Conservation (phyloP, 148 eudicot genomes). For the Fagopyrum tataricum region DNA sequence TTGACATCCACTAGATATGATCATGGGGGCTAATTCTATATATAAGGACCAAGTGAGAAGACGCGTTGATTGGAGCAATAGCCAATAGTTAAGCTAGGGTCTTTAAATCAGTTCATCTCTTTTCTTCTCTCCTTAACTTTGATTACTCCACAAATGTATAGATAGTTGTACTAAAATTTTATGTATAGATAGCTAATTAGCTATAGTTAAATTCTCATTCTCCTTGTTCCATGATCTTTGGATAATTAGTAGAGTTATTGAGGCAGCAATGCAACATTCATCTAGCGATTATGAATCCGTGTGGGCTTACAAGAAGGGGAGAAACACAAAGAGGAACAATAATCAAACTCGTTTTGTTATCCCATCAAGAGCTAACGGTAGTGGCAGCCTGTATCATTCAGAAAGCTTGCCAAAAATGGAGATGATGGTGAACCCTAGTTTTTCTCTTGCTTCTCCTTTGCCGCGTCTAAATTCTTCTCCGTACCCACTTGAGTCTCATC, state of each 20-base stretch:
- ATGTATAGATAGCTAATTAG: background rate
- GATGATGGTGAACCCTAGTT: conserved; percentile 6
- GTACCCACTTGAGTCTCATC: conserved; percentile 13
- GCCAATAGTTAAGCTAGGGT: background rate
- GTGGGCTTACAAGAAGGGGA: conserved; percentile 1
- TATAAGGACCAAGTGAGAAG: background rate
- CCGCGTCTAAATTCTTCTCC: conserved; percentile 7
- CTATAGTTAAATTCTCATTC: background rate
- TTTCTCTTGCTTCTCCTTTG: background rate
- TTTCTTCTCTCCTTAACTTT: background rate
- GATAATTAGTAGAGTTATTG: background rate
- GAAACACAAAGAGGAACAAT: conserved; percentile 8
- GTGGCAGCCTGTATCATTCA: background rate
- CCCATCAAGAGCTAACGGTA: conserved; percentile 9
- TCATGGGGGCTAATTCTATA: background rate
- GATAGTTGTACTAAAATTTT: background rate
- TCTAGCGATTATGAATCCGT: background rate
- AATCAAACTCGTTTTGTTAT: background rate
- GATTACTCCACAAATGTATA: background rate
- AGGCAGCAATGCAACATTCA: conserved; percentile 7
- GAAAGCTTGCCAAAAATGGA: conserved; percentile 11
- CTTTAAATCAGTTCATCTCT: background rate
- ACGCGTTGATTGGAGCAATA: background rate
- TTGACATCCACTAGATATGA: background rate
- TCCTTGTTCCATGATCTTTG: background rate